Conservation (phyloP, 805 yeast genomes). For the Zygotorulaspora florentina region DNA sequence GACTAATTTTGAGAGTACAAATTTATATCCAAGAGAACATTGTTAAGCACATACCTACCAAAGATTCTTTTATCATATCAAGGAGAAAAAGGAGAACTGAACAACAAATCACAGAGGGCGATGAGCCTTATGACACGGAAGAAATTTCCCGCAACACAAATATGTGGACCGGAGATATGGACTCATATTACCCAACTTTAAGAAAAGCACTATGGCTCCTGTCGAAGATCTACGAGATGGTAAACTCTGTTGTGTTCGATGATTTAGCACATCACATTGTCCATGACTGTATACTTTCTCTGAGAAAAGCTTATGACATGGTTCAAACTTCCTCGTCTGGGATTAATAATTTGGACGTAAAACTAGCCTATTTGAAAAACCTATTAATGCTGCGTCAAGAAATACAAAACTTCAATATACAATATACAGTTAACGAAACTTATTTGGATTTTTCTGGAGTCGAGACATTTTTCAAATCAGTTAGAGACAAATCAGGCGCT, state of each 20-base stretch:
- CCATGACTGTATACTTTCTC: constrained; percentile 65
- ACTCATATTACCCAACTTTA: constrained; percentile 62
- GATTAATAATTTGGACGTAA: constrained; percentile 44
- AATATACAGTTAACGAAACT: constrained; percentile 64
- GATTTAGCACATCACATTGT: constrained; percentile 85
- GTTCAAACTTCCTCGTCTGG: constrained; percentile 45
- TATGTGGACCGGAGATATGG: neutral
- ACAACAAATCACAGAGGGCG: constrained; percentile 1
- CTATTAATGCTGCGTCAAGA: constrained; percentile 66
- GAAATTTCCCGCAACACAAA: neutral
- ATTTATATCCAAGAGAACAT: constrained; percentile 65
- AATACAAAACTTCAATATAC: constrained; percentile 74
- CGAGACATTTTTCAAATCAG: constrained; percentile 44
- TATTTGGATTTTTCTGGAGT: constrained; percentile 80
- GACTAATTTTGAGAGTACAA: constrained; percentile 77
- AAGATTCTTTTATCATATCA: constrained; percentile 63
- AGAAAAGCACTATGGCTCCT: constrained; percentile 63
- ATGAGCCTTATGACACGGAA: neutral
- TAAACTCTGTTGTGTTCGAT: constrained; percentile 75
- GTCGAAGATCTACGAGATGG: constrained; percentile 73
- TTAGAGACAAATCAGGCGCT: constrained; percentile 25
- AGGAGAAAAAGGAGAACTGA: constrained; percentile 32
- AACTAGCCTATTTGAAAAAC: constrained; percentile 67
- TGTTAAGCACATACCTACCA: constrained; percentile 58
- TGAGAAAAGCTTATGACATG: constrained; percentile 50